Evolutionary conservation across 139 green algal genomes (phyloP).

Genomic region (Tetraselmis striata): DNA sequence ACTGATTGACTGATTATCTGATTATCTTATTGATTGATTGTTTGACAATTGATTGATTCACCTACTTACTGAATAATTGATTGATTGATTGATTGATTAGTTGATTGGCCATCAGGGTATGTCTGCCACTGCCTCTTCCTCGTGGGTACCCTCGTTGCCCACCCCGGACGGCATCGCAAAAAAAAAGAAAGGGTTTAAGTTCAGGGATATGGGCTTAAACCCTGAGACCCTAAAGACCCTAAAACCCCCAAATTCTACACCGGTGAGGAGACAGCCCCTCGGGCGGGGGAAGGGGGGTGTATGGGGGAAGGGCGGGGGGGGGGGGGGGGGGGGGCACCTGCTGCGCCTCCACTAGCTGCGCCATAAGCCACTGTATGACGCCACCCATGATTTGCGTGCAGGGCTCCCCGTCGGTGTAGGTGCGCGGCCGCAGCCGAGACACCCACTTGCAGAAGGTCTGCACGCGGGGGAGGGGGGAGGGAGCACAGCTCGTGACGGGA

Average conservation of each 20-base stretch:
- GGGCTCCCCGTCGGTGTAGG: neutral
- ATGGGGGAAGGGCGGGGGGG: neutral
- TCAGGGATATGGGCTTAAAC: too few relatives aligned
- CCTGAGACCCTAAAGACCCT: too few relatives aligned
- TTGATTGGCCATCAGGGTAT: neutral
- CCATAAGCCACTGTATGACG: neutral
- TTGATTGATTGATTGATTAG: constrained; percentile 1
- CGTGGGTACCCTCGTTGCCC: too few relatives aligned
- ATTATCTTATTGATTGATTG: neutral
- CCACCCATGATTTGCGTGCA: neutral
- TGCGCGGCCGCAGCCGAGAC: neutral
- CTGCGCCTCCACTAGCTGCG: neutral
- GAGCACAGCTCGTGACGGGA: neutral
- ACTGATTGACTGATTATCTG: neutral
- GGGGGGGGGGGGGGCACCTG: neutral
- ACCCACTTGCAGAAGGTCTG: neutral
- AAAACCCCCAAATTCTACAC: too few relatives aligned
- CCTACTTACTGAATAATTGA: neutral
- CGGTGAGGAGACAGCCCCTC: too few relatives aligned
- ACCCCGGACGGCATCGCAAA: neutral
- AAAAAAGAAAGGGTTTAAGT: neutral
- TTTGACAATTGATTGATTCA: neutral
- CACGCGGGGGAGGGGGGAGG: neutral
- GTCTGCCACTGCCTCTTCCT: too few relatives aligned
- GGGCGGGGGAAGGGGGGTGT: neutral